A percentile compares a stretch with the other conserved stretches of the same genome.
phyloP scores from a whole-genome alignment of 345 rosid genomes.

The Populus davidiana region DNA sequence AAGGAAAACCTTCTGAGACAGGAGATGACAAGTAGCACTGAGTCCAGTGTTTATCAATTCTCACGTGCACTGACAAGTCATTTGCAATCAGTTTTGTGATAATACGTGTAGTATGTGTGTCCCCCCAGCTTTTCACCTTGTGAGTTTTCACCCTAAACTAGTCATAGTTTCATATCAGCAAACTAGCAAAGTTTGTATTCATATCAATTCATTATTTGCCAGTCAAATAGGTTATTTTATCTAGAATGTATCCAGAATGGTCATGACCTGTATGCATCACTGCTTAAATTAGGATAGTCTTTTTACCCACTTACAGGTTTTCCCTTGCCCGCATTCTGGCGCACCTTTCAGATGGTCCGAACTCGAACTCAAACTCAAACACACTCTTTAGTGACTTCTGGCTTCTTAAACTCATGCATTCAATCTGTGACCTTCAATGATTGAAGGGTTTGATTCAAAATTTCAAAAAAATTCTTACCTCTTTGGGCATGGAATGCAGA shows the following conservation, averaged over 20 bases:
- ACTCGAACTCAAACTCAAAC: neutral
- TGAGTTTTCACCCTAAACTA: slow-evolving; percentile 3
- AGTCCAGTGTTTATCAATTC: slow-evolving; percentile 10
- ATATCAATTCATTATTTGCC: slow-evolving; percentile 22
- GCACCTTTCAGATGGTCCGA: neutral
- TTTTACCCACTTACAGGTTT: neutral
- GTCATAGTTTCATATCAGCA: neutral
- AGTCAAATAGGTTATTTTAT: slow-evolving; percentile 10
- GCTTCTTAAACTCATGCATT: neutral
- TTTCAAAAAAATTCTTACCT: neutral
- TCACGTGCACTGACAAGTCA: neutral
- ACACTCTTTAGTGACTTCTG: neutral
- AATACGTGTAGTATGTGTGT: neutral
- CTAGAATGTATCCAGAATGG: slow-evolving; percentile 28
- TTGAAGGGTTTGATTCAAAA: neutral
- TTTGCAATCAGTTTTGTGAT: neutral
- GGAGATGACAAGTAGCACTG: slow-evolving; percentile 38
- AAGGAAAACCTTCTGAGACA: slow-evolving; percentile 24
- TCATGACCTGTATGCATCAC: slow-evolving; percentile 14
- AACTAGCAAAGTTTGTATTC: slow-evolving; percentile 19
- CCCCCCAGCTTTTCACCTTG: neutral
- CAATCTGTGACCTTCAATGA: neutral
- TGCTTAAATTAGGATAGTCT: slow-evolving; percentile 13
- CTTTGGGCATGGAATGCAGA: neutral
- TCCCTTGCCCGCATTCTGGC: neutral